Evolutionary conservation across 2,329 filamentous ascomycete genomes (phyloP).

Genomic region (Neocatenulostroma microsporum): DNA sequence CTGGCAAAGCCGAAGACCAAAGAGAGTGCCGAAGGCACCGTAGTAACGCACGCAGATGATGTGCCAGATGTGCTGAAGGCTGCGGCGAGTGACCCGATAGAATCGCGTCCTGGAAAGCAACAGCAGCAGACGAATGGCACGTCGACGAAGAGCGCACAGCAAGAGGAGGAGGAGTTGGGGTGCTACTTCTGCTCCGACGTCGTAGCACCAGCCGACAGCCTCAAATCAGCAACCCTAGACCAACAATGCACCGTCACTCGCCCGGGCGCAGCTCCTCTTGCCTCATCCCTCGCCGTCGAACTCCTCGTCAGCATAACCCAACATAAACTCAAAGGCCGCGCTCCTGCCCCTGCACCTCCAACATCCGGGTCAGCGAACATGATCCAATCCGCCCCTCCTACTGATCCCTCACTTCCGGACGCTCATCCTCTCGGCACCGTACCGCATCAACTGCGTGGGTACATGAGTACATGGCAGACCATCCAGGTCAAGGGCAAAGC

Average conservation of each 20-base stretch:
- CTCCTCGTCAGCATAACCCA: conserved; percentile 81
- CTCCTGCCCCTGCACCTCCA: conserved; percentile 28
- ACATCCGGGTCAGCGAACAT: conserved; percentile 15
- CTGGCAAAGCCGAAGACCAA: conserved; percentile 15
- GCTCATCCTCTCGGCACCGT: conserved; percentile 58
- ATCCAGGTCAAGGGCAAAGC: conserved; percentile 64
- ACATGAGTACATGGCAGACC: conserved; percentile 65
- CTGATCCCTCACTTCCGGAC: conserved; percentile 21
- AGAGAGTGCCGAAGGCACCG: conserved; percentile 17
- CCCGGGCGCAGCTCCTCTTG: conserved; percentile 84
- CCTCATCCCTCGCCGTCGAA: conserved; percentile 84
- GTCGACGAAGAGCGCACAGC: conserved; percentile 6
- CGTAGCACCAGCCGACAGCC: conserved; percentile 83
- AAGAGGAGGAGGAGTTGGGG: conserved; percentile 62
- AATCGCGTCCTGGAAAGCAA: background rate
- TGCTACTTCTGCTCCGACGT: conserved; percentile 99
- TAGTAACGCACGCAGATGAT: conserved; percentile 16
- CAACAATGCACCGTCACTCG: conserved; percentile 97
- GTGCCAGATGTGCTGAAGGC: conserved; percentile 15
- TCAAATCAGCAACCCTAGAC: conserved; percentile 91
- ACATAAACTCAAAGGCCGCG: conserved; percentile 42
- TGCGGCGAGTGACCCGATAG: conserved; percentile 16
- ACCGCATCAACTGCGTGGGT: conserved; percentile 74
- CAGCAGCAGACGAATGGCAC: background rate
- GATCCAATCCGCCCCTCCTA: conserved; percentile 28